Evolutionary conservation across 768 basidiomycete species (phyloP), one percentile per base, ranked within the genome.

Genomic region (Suillus clintonianus): DNA sequence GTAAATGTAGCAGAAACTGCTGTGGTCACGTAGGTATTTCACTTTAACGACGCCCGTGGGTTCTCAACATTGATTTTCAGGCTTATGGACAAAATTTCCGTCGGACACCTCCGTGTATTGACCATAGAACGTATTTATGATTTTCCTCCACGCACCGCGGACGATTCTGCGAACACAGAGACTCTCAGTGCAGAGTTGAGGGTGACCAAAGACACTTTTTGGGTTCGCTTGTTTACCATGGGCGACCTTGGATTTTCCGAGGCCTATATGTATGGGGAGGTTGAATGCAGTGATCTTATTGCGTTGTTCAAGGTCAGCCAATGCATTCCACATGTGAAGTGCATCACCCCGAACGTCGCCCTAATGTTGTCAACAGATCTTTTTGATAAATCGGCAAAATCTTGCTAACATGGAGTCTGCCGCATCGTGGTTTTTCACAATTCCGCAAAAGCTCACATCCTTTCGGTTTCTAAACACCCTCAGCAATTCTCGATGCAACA

Each of bases 191-290:
- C 82, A 11, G 82, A 83, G 68, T 66, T 86, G 24, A 75, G 81
- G 30, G 83, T 88, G 45, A 67, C 79, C 4, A 82, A 79, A 64
- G 83, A 86, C 65, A 72, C 77, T 13, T 88, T 89, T 69, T 88
- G 87, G 86, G 74, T 87, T 10, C 78, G 88, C 1, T 76, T 88
- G 15, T 83, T 82, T 62, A 71, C 81, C 9, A 85, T 87, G 80
- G 81, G 86, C 27, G 89, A 91, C 70, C 76, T 92, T 50, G 91
- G 89, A 4, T 91, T 92, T 68, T 82, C 87, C 5, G 91, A 92
- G 74, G 86, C 88, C 0, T 91, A 87, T 75, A 92, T 93, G 91
- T 86, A 86, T 61, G 89, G 90, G 8, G 90, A 92, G 51, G 85
- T 90, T 36, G 85, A 88, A 66, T 86, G 86, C 60, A 82, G 86